A percentile compares a stretch with the other conserved stretches of the same genome.
Evolutionary conservation across 768 basidiomycete genomes (phyloP).

Genomic region (Strobilomyces echinocephalus): DNA sequence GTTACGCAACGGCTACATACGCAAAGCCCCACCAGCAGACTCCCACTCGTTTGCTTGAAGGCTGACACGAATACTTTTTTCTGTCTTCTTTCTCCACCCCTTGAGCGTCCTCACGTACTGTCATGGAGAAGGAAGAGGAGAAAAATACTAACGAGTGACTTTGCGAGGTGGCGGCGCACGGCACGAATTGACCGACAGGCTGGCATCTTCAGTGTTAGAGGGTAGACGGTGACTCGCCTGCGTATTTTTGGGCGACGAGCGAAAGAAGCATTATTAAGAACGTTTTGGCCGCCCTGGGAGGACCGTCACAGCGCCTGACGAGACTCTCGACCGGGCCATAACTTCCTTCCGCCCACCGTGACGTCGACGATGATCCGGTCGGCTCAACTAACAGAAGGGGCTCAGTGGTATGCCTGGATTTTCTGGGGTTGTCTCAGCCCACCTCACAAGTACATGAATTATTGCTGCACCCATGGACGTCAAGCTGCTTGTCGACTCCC

Average conservation of each 20-base stretch:
- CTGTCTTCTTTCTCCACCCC: too few species aligned
- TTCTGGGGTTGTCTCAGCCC: neutral
- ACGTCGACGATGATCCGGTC: conserved; percentile 12
- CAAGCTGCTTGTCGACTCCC: neutral
- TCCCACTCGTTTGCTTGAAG: too few species aligned
- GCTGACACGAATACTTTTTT: too few species aligned
- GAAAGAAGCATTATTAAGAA: neutral
- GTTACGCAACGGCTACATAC: too few species aligned
- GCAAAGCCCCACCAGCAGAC: too few species aligned
- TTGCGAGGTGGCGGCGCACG: neutral
- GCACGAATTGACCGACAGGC: neutral
- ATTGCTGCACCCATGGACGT: neutral
- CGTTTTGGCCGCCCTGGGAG: neutral
- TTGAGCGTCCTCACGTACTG: too few species aligned
- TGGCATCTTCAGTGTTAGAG: neutral
- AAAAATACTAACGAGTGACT: too few species aligned
- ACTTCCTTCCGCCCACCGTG: neutral
- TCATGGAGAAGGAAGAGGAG: too few species aligned
- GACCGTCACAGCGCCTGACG: neutral
- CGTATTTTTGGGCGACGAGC: neutral
- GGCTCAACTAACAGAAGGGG: neutral
- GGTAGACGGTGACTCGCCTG: neutral
- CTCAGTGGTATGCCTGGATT: neutral
- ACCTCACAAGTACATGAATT: neutral
- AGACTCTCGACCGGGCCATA: neutral